Base-by-base conservation (phyloP, 768 basidiomycete species). In the Wakefieldia striispora region DNA sequence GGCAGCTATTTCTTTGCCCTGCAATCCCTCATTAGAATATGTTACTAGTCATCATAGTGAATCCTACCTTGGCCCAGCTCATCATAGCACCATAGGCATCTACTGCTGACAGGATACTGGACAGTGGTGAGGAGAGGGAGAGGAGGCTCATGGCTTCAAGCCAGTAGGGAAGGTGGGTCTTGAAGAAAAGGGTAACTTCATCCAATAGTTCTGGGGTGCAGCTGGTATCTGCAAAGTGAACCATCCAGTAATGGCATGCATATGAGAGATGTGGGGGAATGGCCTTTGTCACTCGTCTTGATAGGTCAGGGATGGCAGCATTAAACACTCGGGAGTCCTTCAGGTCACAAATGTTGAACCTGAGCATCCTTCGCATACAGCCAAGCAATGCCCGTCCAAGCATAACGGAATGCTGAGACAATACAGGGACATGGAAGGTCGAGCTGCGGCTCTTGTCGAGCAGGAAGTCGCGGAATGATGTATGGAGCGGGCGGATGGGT, bases 61-160 rank as follows among this genome's bases (percentile, higher is more conserved):
- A 35, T 10, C 43, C n/a, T 24, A 44, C 34, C 43, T 44, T 44
- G 20, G 20, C 43, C 43, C 43, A 44, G 11, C 13, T 14, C 23
- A 9, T 16, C 20, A 35, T 21, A 4, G 13, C 35, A 2, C 14
- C 35, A 11, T 17, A 31, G 41, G 41, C 31, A 7, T 31, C 27
- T 5, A 42, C 10, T 7, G 41, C 41, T 19, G n/a, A 19, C 31
- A 20, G 9, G 10, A 42, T 42, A 9, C 27, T 17, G n/a, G 17
- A 3, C 1, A 42, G 43, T 34, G 33, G 20, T 6, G 43, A 24
- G 19, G 17, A 44, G 13, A 24, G 8, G 13, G 20, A 44, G n/a
- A 44, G 43, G 8, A 44, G 33, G 43, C 43, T 44, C 33, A 44
- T 34, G 43, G 33, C 43, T n/a, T 44, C 33, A 35, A 44, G 6